Base-by-base conservation (phyloP, 2,329 filamentous ascomycete genomes). In the Sporothrix pallida region DNA sequence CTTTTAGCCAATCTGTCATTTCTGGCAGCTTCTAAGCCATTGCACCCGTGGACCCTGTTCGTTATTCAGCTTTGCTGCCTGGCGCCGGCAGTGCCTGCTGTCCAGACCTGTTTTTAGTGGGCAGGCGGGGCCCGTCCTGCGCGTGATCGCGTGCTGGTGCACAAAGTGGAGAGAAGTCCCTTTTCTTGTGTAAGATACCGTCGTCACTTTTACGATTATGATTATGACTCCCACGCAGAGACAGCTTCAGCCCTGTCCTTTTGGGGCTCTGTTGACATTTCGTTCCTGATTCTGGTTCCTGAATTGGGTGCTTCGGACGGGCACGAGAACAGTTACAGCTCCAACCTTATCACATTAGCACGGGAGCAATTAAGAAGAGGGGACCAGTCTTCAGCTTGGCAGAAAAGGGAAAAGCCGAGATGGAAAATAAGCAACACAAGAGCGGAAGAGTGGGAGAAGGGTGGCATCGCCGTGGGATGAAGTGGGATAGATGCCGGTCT, bases 391-490 rank as follows among this genome's bases (percentile, higher is more conserved):
- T 37, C 12, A 20, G 10, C 48, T 42, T 54, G 48, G 23, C 70
- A 65, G 63, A 70, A 58, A 54, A 50, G 71, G 42, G 62, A 60
- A 68, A 58, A 70, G 63, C 48, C n/a, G 23, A 37, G 44, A 48
- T 54, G 7, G 44, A 13, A 15, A 44, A 13, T 42, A 26, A 72
- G 13, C 8, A 42, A n/a, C 3, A 17, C 9, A 65, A 13, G 44
- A 17, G 5, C 7, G 20, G 9, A 42, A 31, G 20, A 26, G 52
- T 15, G 63, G 6, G 9, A 44, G 13, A 44, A 20, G 58, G 58
- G 60, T 63, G 17, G 60, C 17, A 44, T 62, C 9, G 60, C 31
- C 8, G 37, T 20, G 37, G 60, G 60, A 63, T 23, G 37, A 46
- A 20, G 60, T 63, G 60, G 60, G 60, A 65, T 65, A 46, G 12